These are phyloP conservation scores for Shiraia bambusicola DNA, from an alignment of 2,329 filamentous ascomycete genomes.

Conservation along the genomic window DNA sequence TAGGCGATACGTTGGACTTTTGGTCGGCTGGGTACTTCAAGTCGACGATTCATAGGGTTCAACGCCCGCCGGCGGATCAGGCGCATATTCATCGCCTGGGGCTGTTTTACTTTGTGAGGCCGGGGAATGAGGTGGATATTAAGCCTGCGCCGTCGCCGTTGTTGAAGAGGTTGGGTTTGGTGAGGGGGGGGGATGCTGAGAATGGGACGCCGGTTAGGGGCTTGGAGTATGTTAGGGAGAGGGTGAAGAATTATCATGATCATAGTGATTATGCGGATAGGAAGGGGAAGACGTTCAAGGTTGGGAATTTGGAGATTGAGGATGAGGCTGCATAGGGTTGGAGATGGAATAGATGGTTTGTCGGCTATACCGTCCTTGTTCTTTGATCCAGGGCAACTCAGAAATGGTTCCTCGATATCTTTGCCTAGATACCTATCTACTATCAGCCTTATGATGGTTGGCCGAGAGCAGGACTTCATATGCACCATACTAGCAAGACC, in stretches of 20 bases:
- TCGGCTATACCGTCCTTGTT: too few species aligned
- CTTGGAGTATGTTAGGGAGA: slow-evolving; percentile 45
- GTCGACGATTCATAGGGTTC: slow-evolving; percentile 54
- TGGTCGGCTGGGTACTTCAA: slow-evolving; percentile 51
- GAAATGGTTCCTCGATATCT: too few species aligned
- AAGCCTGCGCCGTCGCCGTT: slow-evolving; percentile 42
- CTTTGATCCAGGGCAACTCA: too few species aligned
- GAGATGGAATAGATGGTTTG: too few species aligned
- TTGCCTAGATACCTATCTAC: too few species aligned
- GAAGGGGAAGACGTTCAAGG: slow-evolving; percentile 45
- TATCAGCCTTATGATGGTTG: too few species aligned
- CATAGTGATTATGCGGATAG: slow-evolving; percentile 45
- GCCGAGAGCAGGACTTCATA: too few species aligned
- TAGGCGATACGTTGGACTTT: slow-evolving; percentile 47
- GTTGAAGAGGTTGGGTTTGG: slow-evolving; percentile 31
- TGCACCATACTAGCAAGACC: too few species aligned
- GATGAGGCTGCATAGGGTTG: slow-evolving; percentile 39
- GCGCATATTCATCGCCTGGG: slow-evolving; percentile 41
- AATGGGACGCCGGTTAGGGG: slow-evolving; percentile 39
- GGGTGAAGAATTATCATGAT: slow-evolving; percentile 47
- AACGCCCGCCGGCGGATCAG: slow-evolving; percentile 49
- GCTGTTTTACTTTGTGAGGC: slow-evolving; percentile 47
- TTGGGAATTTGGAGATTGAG: slow-evolving; percentile 46
- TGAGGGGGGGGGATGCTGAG: slow-evolving; percentile 21
- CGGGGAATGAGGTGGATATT: slow-evolving; percentile 41